Conservation (phyloP, 192 early-diverging fungal species). For the Entrophospora sp. region DNA sequence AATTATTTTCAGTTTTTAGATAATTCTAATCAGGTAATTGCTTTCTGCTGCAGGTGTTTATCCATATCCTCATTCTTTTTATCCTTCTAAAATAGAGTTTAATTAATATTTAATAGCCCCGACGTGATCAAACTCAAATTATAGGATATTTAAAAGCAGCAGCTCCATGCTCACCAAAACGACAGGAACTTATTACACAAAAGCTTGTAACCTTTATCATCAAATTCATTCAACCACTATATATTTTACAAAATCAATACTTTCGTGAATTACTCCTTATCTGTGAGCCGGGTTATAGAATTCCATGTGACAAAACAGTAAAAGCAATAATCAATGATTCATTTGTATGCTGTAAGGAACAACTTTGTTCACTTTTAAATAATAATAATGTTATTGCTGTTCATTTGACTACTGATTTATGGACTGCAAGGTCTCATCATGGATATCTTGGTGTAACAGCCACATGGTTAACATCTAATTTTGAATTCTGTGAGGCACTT, state of each 20-base stretch:
- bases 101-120: constrained; percentile 1
- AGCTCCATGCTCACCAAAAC: not conserved
- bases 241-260: not conserved
- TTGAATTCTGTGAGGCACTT: not conserved
- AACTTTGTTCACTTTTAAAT: not conserved
- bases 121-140: not conserved
- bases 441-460: not conserved
- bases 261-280: not conserved
- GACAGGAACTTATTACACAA: not conserved
- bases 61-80: no score
- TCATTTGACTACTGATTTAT: not conserved
- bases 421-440: not conserved
- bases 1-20: constrained; percentile 1
- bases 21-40: not conserved
- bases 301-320: not conserved
- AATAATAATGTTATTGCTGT: not conserved
- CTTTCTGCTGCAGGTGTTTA: no score
- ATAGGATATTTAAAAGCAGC: not conserved
- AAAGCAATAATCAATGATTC: not conserved
- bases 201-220: not conserved
- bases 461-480: not conserved
- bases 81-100: not conserved
- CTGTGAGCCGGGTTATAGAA: not conserved
- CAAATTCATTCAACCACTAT: not conserved
- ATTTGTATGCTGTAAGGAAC: not conserved